These are phyloP conservation scores for Scheffersomyces amazonensis DNA, from an alignment of 805 yeast genomes.

Conservation along the genomic window DNA sequence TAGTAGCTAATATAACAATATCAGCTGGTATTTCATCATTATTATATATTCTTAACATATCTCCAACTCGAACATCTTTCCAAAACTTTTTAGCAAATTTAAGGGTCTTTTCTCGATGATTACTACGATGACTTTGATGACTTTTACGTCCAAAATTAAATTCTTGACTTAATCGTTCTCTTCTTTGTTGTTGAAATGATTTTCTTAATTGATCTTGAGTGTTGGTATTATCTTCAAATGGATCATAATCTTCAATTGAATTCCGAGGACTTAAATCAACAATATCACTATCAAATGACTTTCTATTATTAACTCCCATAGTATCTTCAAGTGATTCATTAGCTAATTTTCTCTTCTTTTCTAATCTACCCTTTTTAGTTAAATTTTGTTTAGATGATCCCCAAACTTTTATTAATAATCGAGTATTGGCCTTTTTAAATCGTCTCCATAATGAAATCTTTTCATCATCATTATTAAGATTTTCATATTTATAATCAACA, in stretches of 20 bases:
- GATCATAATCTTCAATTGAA: slow-evolving; percentile 11
- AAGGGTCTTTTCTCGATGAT: slow-evolving; percentile 16
- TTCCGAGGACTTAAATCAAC: slow-evolving; percentile 10
- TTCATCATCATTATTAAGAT: slow-evolving; percentile 62
- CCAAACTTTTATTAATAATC: slow-evolving; percentile 23
- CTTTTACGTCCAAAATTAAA: slow-evolving; percentile 1
- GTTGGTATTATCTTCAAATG: slow-evolving; percentile 6
- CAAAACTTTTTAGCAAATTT: slow-evolving; percentile 43
- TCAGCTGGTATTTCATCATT: slow-evolving; percentile 83
- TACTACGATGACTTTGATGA: slow-evolving; percentile 3
- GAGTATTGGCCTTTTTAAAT: slow-evolving; percentile 53
- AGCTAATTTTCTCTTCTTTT: slow-evolving; percentile 18
- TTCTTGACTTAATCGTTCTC: background rate
- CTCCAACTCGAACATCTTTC: slow-evolving; percentile 78
- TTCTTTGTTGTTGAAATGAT: slow-evolving; percentile 16
- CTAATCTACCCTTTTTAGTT: slow-evolving; percentile 34
- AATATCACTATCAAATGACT: slow-evolving; percentile 32
- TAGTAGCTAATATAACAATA: slow-evolving; percentile 61
- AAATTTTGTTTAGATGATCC: slow-evolving; percentile 25
- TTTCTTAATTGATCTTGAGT: slow-evolving; percentile 5
- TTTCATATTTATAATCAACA: slow-evolving; percentile 30
- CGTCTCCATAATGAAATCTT: slow-evolving; percentile 66
- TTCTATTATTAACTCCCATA: slow-evolving; percentile 12
- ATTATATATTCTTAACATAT: slow-evolving; percentile 60
- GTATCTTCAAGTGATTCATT: slow-evolving; percentile 5